Percentiles rank a stretch among this genome's conserved stretches.
Evolutionary conservation across 495 filamentous ascomycete species (phyloP).

Genomic region (Hyaloscypha bicolor): DNA sequence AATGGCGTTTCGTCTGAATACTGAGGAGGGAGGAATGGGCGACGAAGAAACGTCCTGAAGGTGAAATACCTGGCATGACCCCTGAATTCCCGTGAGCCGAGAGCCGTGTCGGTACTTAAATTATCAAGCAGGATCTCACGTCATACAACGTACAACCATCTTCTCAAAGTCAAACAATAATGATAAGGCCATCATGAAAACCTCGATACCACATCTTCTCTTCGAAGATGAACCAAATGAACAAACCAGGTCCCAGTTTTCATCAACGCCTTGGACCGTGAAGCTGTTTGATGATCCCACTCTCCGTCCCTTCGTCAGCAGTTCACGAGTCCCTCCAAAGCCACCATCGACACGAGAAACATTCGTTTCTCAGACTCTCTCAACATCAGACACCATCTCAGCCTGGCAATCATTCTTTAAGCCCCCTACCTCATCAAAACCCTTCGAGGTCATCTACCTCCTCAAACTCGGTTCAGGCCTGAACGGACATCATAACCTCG

Average conservation of each 20-base stretch:
- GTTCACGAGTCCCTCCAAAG: neutral
- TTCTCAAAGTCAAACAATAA: too few species aligned
- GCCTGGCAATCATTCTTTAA: slow-evolving; percentile 51
- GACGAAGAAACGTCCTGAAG: too few species aligned
- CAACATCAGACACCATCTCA: slow-evolving; percentile 51
- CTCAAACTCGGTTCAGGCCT: slow-evolving; percentile 16
- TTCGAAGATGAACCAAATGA: neutral
- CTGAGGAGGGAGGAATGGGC: too few species aligned
- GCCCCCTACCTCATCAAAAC: slow-evolving; percentile 24
- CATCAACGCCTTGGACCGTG: slow-evolving; percentile 10
- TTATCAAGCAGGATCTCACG: too few species aligned
- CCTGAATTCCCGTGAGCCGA: too few species aligned
- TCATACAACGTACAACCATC: too few species aligned
- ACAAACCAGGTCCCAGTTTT: slow-evolving; percentile 7
- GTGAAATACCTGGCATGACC: too few species aligned
- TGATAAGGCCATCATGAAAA: neutral
- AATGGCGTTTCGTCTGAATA: too few species aligned
- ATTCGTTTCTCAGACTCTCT: slow-evolving; percentile 58
- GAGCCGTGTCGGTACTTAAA: too few species aligned
- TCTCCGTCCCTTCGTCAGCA: slow-evolving; percentile 6
- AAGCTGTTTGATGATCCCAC: slow-evolving; percentile 13
- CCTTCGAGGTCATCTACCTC: slow-evolving; percentile 15
- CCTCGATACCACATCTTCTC: neutral
- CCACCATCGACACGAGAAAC: slow-evolving; percentile 44
- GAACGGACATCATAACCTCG: slow-evolving; percentile 23